These are phyloP conservation scores for Artemisia annua DNA, from an alignment of 129 eudicot species.

Conservation along the genomic window DNA sequence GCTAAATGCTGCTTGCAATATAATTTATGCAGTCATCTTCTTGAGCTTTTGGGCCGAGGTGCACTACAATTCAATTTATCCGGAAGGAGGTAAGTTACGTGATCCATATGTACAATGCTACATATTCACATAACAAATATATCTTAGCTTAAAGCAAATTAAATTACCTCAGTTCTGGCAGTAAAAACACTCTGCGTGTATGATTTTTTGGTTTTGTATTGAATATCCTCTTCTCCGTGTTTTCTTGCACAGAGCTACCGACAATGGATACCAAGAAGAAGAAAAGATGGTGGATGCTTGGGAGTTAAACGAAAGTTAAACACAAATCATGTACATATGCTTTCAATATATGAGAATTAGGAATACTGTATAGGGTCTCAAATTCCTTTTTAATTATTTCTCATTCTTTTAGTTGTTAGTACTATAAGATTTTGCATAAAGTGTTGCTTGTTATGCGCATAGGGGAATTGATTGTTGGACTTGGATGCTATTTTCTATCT, in stretches of 20 bases:
- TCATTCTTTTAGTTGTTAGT: slow-evolving; percentile 14
- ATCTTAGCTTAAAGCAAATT: not conserved
- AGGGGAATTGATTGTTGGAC: no score
- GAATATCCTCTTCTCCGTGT: not conserved
- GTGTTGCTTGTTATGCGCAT: not conserved
- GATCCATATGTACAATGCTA: not conserved
- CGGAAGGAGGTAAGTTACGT: slow-evolving; percentile 55
- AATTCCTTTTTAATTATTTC: slow-evolving; percentile 1
- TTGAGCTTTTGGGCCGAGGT: slow-evolving; percentile 93
- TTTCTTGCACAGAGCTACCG: slow-evolving; percentile 36
- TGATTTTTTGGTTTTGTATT: not conserved
- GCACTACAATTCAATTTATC: slow-evolving; percentile 80
- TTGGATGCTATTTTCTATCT: no score
- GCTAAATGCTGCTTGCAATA: slow-evolving; percentile 12
- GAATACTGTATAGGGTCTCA: slow-evolving; percentile 20
- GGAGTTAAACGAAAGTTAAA: slow-evolving; percentile 23
- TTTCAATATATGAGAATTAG: slow-evolving; percentile 16
- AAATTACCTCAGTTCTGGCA: not conserved
- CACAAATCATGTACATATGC: slow-evolving; percentile 16
- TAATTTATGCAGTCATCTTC: slow-evolving; percentile 55
- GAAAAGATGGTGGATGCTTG: slow-evolving; percentile 49
- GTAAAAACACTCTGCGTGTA: not conserved
- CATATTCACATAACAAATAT: not conserved
- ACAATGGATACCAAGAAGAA: slow-evolving; percentile 30
- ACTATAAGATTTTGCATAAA: slow-evolving; percentile 15